These are phyloP conservation scores for Euphorbia pulcherrima DNA, from an alignment of 345 rosid species.

Conservation along the genomic window DNA sequence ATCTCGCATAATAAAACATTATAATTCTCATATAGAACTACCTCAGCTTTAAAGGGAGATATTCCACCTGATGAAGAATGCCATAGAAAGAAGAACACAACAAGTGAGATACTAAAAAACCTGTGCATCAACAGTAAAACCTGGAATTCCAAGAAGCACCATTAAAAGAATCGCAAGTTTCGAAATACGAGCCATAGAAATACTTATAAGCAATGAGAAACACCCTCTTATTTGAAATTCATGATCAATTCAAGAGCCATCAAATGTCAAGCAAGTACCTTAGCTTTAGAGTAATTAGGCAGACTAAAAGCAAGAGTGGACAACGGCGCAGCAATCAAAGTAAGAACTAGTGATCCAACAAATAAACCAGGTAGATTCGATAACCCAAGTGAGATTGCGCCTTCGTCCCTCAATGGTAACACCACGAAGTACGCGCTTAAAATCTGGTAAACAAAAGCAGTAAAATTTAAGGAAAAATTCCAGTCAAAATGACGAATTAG, in stretches of 20 bases:
- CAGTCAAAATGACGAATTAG: neutral
- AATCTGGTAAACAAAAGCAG: constrained; percentile 35
- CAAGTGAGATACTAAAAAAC: constrained; percentile 79
- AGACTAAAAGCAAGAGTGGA: constrained; percentile 79
- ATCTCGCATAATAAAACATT: neutral
- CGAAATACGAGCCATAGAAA: too few relatives aligned
- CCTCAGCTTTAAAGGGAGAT: constrained; percentile 49
- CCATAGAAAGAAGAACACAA: constrained; percentile 74
- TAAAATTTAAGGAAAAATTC: neutral
- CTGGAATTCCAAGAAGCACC: constrained; percentile 58
- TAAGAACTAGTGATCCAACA: constrained; percentile 67
- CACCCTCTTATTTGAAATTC: too few relatives aligned
- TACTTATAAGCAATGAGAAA: too few relatives aligned
- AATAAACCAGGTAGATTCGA: constrained; percentile 77
- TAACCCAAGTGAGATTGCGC: constrained; percentile 77
- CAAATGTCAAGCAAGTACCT: constrained; percentile 34
- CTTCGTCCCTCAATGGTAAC: constrained; percentile 86
- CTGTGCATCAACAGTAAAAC: constrained; percentile 90
- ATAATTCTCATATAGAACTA: constrained; percentile 6
- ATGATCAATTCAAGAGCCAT: neutral
- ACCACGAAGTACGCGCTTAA: constrained; percentile 87
- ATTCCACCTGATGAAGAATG: constrained; percentile 49
- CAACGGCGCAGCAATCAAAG: constrained; percentile 80
- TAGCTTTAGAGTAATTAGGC: constrained; percentile 71
- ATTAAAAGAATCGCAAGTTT: constrained; percentile 26